Base-by-base conservation (phyloP, 2,329 filamentous ascomycete species). In the Exophiala sp. region DNA sequence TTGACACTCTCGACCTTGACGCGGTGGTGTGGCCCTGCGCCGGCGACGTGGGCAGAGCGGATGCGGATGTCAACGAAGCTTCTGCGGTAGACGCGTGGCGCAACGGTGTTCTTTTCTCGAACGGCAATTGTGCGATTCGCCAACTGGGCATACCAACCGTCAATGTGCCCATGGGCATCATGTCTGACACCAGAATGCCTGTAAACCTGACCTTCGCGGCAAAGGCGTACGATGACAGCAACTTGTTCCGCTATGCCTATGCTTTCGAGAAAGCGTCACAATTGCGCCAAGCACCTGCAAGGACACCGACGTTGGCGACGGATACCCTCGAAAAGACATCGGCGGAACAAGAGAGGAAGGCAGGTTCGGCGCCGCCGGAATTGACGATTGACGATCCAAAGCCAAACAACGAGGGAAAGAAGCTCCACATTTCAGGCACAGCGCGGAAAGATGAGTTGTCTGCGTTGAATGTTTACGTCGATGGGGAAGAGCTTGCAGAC, bases 61-160 rank as follows among this genome's bases (percentile, higher is more conserved):
- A 80, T 62, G 62, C 76, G 0, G 78, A 81, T 60, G 58, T 61
- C 1, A 65, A 65, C 38, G 48, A 61, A n/a, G 55, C 61, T 12
- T 58, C 57, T 12, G 57, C 70, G 36, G 55, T 59, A 8, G 65
- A 74, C 41, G 72, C 71, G 12, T 65, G 72, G 21, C 68, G 68
- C 33, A 77, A 80, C 38, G 78, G 79, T 0, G 71, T 80, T 5
- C 71, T 72, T 40, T 81, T 78, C 51, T 73, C 71, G 1, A 78
- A 81, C 43, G 78, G 78, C 3, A 78, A 78, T 47, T 56, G 59
- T 18, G 61, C 61, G 2, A 57, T 66, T 16, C 57, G 62, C 7
- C 62, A 65, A 40, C 47, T 62, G 9, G 65, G 65, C 14, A 60
- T 66, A 7, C 65, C 65, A 1, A 63, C 58, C 1, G 58, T 67